Base-by-base conservation (phyloP, 2,329 filamentous ascomycete species). In the Hypoxylon sp. region DNA sequence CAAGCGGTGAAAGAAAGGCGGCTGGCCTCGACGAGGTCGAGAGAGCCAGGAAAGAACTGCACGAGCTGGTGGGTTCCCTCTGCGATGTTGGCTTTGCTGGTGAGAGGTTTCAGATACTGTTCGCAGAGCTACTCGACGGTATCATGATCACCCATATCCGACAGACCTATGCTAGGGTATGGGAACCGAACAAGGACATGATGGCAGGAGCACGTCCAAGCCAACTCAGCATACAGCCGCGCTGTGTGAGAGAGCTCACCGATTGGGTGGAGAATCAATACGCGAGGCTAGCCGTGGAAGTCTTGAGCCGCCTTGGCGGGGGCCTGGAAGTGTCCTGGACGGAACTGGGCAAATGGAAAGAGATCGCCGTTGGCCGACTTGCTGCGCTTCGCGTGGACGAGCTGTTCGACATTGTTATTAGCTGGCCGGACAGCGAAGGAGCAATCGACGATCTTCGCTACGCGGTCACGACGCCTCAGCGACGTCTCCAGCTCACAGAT, bases 341-440 rank as follows among this genome's bases (percentile, higher is more conserved):
- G 13, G 82, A 91, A 58, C 78, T 89, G 37, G 82, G 87, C 62
- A 85, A 84, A 60, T 92, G 88, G 83, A 88, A 88, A 69, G 85
- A 89, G 35, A 87, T 89, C 66, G 88, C 88, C 13, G 73, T 91
- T 40, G 84, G 83, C 2, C 83, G 88, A 40, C 80, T 94, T 13
- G 90, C 89, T 2, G 81, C 84, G 15, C 78, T 90, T 43, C 83
- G 91, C 38, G 90, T 89, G 41, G 79, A 83, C 6, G 87, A 92
- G 68, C 78, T 95, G 8, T 94, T 92, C 67, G 89, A 93, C 68
- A 92, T 94, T 69, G 87, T 92, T 41, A 81, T 90, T 55, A 80
- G 83, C 54, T 95, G 90, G 90, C 89, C 90, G 3, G 75, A 81
- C 29, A 91, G 88, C 64, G 80, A 83, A 51, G 87, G 88, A 2